These are phyloP conservation scores for Fraxinus floribunda DNA, from an alignment of 305 asterid genomes.

Conservation along the genomic window DNA sequence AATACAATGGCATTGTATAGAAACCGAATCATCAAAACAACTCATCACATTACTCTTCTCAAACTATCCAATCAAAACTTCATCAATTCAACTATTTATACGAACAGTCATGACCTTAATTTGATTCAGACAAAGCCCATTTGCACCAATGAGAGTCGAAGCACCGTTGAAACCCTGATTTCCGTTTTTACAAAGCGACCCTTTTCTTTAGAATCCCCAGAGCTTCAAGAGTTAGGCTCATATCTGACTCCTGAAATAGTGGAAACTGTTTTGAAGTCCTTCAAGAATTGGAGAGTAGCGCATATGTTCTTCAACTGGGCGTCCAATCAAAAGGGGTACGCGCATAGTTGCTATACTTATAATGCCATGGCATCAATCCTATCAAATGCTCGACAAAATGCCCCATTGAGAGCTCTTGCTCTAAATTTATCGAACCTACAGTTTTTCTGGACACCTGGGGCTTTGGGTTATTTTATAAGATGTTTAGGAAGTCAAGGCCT, in stretches of 20 bases:
- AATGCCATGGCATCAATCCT: conserved; percentile 76
- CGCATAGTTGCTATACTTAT: conserved; percentile 62
- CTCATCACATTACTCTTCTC: conserved; percentile 20
- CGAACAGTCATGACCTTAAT: neutral
- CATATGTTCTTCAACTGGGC: conserved; percentile 76
- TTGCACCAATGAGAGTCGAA: conserved; percentile 26
- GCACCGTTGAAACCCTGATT: conserved; percentile 47
- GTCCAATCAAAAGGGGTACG: conserved; percentile 51
- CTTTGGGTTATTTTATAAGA: conserved; percentile 76
- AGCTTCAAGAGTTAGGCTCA: conserved; percentile 55
- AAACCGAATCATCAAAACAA: conserved; percentile 17
- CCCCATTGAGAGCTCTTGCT: conserved; percentile 53
- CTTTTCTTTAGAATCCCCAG: conserved; percentile 39
- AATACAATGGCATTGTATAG: conserved; percentile 17
- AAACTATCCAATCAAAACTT: conserved; percentile 13
- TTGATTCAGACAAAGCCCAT: conserved; percentile 27
- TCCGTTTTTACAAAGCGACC: conserved; percentile 54
- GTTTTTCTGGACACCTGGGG: conserved; percentile 69
- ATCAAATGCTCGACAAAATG: conserved; percentile 84
- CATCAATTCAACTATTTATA: conserved; percentile 12
- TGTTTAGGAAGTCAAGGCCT: conserved; percentile 68
- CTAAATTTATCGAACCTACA: conserved; percentile 32
- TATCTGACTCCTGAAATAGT: conserved; percentile 60
- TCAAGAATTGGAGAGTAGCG: conserved; percentile 66
- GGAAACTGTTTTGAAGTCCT: conserved; percentile 58